A percentile compares a stretch with the other conserved stretches of the same genome.
Conservation (phyloP, 495 filamentous ascomycete species). For the Annulohypoxylon bovei region DNA sequence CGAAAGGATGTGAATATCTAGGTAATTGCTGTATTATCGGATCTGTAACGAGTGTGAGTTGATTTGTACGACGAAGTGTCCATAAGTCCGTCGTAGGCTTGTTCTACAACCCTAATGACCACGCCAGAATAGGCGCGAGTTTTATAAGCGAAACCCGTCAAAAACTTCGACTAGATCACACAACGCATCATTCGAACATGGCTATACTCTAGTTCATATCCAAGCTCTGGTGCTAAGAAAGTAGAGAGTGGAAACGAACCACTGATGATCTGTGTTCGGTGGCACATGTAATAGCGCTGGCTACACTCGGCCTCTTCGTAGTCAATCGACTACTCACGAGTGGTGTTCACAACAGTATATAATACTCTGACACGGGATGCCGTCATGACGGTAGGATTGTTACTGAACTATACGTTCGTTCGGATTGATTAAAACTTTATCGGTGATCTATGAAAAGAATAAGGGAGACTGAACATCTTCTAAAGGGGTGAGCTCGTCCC, state of each 20-base stretch:
- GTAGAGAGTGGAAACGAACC: neutral
- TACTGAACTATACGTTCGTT: neutral
- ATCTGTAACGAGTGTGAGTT: neutral
- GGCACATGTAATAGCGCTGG: neutral
- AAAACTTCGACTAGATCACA: neutral
- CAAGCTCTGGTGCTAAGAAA: neutral
- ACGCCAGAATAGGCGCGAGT: neutral
- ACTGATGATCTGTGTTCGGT: neutral
- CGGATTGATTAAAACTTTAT: neutral
- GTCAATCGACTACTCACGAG: neutral
- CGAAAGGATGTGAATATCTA: neutral
- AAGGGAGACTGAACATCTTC: neutral
- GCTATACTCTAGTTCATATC: neutral
- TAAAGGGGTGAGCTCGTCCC: neutral
- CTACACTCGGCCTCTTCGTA: neutral
- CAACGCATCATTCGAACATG: neutral
- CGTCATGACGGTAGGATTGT: neutral
- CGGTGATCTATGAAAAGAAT: neutral
- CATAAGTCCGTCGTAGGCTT: neutral
- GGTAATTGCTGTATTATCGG: neutral
- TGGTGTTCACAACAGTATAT: neutral
- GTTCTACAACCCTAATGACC: neutral
- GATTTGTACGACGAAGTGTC: neutral
- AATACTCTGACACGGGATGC: neutral
- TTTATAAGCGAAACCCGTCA: neutral